Evolutionary conservation across 495 filamentous ascomycete species (phyloP), one percentile per base, ranked within the genome.

Genomic region (Penicillium psychrofluorescens): DNA sequence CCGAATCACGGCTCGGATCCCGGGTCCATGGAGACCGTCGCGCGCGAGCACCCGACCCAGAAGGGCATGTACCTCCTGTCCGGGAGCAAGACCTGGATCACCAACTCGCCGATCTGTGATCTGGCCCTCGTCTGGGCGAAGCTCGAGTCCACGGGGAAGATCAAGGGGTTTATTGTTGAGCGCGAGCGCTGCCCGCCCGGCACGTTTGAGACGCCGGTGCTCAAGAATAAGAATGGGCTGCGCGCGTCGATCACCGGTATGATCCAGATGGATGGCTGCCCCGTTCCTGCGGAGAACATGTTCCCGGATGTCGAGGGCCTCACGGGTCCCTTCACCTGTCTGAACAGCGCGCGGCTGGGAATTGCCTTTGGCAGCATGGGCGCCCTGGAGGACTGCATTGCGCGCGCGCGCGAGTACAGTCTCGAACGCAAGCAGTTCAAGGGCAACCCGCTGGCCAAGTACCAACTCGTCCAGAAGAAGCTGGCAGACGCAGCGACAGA

Each of bases 391-490:
- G 94, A 98, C 58, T 90, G 86, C 53, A 77, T 98, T 40, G 59
- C 68, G 8, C 74, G 91, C 46, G 82, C 92, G 2, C 78, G 91
- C 45, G 82, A 79, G 11, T 98, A 98, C 62, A 82, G 90, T 12
- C 69, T 98, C 28, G 87, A 95, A 64, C 76, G 92, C 43, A 91
- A 86, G 64, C 92, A 98, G 64, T 98, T 98, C 78, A 95, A 94
- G 70, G 81, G 84, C 31, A 96, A 97, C 59, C 88, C 92, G 1
- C 71, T 98, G 34, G 92, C 92, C 30, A 96, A 91, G 69, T 98
- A 97, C 54, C 92, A 98, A 65, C 77, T 98, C n/a, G 77, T 98
- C 34, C 92, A 98, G 72, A 96, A 95, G 79, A 98, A 98, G 70
- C 70, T 98, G 46, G 84, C 90, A 0, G 90, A 97, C 61, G 92